A percentile compares a stretch with the other conserved stretches of the same genome.
Conservation (phyloP, 768 basidiomycete genomes). For the Leccinum olivaceopallidum region DNA sequence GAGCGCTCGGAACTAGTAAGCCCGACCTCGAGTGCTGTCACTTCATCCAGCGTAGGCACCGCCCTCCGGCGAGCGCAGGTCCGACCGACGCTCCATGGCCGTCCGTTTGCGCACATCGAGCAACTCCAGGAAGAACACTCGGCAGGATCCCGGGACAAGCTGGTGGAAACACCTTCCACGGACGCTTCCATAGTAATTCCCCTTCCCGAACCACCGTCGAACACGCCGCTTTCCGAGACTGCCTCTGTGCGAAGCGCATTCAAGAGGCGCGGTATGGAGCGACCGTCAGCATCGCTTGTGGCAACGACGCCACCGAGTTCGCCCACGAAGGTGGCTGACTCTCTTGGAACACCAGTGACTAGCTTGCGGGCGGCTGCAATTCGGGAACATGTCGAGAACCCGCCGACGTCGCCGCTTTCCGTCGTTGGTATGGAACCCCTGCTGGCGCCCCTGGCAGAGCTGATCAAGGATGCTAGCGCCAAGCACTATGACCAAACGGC, state of each 20-base stretch:
- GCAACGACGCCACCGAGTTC: constrained; percentile 17
- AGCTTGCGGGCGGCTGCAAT: constrained; percentile 17
- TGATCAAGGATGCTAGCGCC: constrained; percentile 36
- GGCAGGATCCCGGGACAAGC: not conserved
- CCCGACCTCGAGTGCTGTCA: constrained; percentile 19
- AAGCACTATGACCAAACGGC: constrained; percentile 38
- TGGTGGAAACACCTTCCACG: constrained; percentile 19
- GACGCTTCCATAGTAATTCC: constrained; percentile 27
- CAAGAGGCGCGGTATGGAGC: constrained; percentile 6
- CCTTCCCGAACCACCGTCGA: constrained; percentile 19
- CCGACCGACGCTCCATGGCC: constrained; percentile 10
- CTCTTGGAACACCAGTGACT: constrained; percentile 1
- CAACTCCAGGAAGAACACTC: constrained; percentile 18
- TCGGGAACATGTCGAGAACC: constrained; percentile 20
- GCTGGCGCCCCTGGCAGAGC: constrained; percentile 31
- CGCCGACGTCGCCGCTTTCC: constrained; percentile 9
- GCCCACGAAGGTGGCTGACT: constrained; percentile 1
- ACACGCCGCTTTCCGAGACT: constrained; percentile 6
- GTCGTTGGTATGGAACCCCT: constrained; percentile 15
- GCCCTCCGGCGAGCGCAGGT: constrained; percentile 28
- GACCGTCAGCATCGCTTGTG: not conserved
- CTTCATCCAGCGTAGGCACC: constrained; percentile 25
- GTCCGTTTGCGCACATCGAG: constrained; percentile 27
- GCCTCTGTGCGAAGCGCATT: constrained; percentile 29
- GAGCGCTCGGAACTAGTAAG: constrained; percentile 34